Conservation (phyloP, 2,329 filamentous ascomycete genomes). For the Tolypocladium sp. region DNA sequence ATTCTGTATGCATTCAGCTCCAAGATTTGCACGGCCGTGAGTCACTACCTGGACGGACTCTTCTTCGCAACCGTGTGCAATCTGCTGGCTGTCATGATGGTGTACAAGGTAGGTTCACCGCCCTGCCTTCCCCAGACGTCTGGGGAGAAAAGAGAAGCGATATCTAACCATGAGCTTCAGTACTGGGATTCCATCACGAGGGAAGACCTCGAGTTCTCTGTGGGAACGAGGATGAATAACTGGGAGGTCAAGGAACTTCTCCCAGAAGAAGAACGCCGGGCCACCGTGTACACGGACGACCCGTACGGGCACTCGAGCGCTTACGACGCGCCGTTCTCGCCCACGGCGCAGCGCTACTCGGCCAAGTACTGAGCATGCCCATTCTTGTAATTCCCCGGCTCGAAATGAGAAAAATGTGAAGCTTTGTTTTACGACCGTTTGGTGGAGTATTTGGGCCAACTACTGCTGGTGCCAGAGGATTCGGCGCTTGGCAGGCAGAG, state of each 20-base stretch:
- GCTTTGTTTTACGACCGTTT: not conserved
- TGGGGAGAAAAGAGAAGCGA: conserved; percentile 7
- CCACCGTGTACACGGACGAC: conserved; percentile 63
- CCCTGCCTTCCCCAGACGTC: not conserved
- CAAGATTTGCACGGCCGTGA: conserved; percentile 71
- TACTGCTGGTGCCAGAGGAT: not conserved
- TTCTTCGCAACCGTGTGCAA: conserved; percentile 95
- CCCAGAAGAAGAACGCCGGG: conserved; percentile 68
- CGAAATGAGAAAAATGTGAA: not conserved
- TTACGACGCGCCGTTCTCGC: conserved; percentile 44
- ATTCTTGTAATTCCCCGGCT: not conserved
- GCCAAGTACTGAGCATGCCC: conserved; percentile 31
- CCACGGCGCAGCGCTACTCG: conserved; percentile 32
- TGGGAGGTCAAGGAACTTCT: conserved; percentile 96
- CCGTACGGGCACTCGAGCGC: conserved; percentile 48
- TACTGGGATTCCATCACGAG: conserved; percentile 99
- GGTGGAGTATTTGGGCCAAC: not conserved
- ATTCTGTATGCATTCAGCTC: conserved; percentile 84
- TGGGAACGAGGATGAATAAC: conserved; percentile 89
- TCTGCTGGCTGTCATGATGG: conserved; percentile 94
- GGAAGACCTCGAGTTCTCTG: conserved; percentile 96
- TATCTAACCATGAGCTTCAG: conserved; percentile 32
- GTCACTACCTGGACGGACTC: conserved; percentile 89
- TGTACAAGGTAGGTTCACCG: conserved; percentile 70
- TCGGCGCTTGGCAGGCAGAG: not conserved